Base-by-base conservation (phyloP, 2,329 filamentous ascomycete species). In the Beauveria medogensis region DNA sequence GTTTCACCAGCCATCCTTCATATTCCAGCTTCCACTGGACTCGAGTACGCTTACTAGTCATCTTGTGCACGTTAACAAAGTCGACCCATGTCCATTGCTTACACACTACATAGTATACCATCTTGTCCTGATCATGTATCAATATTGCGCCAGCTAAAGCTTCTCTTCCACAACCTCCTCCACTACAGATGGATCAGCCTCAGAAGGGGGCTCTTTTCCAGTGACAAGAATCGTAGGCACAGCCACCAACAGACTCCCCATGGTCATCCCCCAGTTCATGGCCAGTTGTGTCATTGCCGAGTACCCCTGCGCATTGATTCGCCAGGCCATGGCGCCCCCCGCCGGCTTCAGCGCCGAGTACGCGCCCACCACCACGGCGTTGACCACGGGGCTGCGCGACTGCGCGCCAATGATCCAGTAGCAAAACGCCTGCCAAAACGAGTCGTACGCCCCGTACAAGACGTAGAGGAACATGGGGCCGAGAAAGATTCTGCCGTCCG, bases 401-500 rank as follows among this genome's bases (percentile, higher is more conserved):
- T 50, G 56, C 14, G 44, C 44, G 24, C 46, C 56, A 2, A 52
- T 51, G 12, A 85, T 91, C 92, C 92, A 97, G 80, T 97, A 97
- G 55, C 92, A 87, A 69, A 81, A 86, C 0, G 91, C 93, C 78
- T 97, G 93, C 88, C 91, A 97, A 59, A 87, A 84, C 48, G 92
- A 91, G 72, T 97, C 93, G 67, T 87, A 94, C 74, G 94, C 88
- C 46, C 91, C 91, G 72, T 94, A 95, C 74, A 92, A 92, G 69
- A 96, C 90, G 78, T 92, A 95, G 57, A 96, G 76, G 72, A 96
- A 91, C 84, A 96, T 90, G 14, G 90, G 89, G 0, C 88, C 91
- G 62, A 87, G 80, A 70, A 94, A 24, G 64, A 61, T 62, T 72
- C 64, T 59, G 84, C 84, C 30, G 78, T 51, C 7, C 9, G 30